These are phyloP conservation scores for Lentithecium fluviatile DNA, from an alignment of 495 filamentous ascomycete species.

Conservation along the genomic window DNA sequence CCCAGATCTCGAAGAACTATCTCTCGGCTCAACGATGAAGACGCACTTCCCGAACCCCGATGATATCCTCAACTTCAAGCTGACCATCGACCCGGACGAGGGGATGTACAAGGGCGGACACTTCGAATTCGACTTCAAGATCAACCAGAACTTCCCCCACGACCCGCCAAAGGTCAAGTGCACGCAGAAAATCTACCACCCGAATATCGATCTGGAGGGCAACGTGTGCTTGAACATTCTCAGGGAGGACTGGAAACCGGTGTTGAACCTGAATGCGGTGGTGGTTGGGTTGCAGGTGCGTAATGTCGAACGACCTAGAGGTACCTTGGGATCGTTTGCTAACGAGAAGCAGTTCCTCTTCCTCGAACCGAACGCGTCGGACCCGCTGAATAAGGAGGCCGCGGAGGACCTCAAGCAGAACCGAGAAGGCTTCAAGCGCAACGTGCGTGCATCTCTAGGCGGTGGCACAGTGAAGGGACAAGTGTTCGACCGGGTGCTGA, in stretches of 20 bases:
- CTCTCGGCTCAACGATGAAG: constrained; percentile 86
- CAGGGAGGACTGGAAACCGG: constrained; percentile 97
- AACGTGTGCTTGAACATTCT: constrained; percentile 98
- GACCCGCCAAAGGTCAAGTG: constrained; percentile 98
- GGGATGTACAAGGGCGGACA: constrained; percentile 92
- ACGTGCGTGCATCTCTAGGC: constrained; percentile 78
- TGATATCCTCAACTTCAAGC: constrained; percentile 92
- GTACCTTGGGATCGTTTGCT: constrained; percentile 10
- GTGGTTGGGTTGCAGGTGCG: constrained; percentile 86
- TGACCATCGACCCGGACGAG: constrained; percentile 93
- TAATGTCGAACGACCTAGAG: constrained; percentile 1
- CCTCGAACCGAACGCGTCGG: constrained; percentile 92
- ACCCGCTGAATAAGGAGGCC: constrained; percentile 97
- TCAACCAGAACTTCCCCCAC: constrained; percentile 93
- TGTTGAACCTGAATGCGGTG: constrained; percentile 92
- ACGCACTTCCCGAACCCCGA: constrained; percentile 91
- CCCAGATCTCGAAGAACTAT: constrained; percentile 87
- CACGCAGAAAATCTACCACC: constrained; percentile 97
- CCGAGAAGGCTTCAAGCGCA: constrained; percentile 83
- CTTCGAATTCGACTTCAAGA: constrained; percentile 88
- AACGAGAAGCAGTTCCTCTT: constrained; percentile 72
- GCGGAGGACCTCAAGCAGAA: constrained; percentile 86
- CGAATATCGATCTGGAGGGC: constrained; percentile 96
- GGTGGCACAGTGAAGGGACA: constrained; percentile 74
- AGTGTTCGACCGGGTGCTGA: constrained; percentile 72